phyloP scores from a whole-genome alignment of 176 grass and related monocot species.

The Musa acuminata region DNA sequence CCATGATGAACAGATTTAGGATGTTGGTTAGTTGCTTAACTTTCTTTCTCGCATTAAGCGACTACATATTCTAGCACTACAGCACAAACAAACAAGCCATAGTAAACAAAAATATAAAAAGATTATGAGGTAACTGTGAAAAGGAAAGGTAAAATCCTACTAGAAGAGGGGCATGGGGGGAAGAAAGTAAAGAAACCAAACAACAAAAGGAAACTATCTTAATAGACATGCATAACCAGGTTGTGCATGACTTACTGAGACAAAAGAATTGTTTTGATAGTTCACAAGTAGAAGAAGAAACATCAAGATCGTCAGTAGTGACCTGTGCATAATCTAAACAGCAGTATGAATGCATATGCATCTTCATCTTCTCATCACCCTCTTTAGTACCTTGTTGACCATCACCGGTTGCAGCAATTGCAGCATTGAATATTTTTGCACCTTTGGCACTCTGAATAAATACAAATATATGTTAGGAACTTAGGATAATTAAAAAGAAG shows the following conservation, averaged over 20 bases:
- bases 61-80: background rate
- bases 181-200: background rate
- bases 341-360: conserved; percentile 96
- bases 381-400: conserved; percentile 45
- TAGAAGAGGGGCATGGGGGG: too few species aligned
- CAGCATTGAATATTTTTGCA: conserved; percentile 65
- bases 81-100: too few species aligned
- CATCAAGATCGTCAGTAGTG: background rate
- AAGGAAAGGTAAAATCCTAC: background rate
- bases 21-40: background rate
- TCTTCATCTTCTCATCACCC: conserved; percentile 88
- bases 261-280: background rate
- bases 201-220: too few species aligned
- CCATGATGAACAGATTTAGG: background rate
- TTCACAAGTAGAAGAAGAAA: background rate
- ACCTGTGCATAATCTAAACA: conserved; percentile 99
- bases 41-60: background rate
- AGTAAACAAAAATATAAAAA: background rate
- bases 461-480: background rate
- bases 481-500: conserved; percentile 15
- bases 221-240: background rate
- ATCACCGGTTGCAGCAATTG: conserved; percentile 52
- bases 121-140: background rate
- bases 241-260: background rate
- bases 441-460: conserved; percentile 70